These are phyloP conservation scores for Globisporangium ultimum DNA, from an alignment of 352 stramenopile species.

Conservation along the genomic window DNA sequence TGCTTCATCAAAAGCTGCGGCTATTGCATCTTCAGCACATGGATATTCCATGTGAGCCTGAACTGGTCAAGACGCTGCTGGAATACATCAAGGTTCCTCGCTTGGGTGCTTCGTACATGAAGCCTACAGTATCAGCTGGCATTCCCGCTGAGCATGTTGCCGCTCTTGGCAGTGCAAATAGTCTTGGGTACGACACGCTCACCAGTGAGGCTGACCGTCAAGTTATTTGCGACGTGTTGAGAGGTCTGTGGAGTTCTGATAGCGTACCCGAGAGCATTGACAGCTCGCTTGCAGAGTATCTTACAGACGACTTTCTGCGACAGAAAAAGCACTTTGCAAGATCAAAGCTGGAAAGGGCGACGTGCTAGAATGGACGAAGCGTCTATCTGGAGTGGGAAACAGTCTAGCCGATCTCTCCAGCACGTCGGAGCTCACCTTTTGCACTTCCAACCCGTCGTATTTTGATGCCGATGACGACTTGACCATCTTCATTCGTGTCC, in stretches of 20 bases:
- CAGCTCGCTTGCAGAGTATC: constrained; percentile 10
- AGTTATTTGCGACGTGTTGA: neutral
- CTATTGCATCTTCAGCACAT: constrained; percentile 16
- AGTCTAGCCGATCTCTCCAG: constrained; percentile 17
- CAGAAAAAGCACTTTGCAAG: constrained; percentile 23
- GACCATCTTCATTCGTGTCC: constrained; percentile 31
- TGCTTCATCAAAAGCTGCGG: constrained; percentile 22
- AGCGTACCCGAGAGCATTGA: constrained; percentile 12
- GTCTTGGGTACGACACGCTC: neutral
- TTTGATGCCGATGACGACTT: constrained; percentile 41
- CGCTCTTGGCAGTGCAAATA: neutral
- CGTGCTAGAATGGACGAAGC: constrained; percentile 27
- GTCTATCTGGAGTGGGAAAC: constrained; percentile 19
- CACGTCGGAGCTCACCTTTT: constrained; percentile 40
- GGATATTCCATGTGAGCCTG: constrained; percentile 1
- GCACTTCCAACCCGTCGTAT: constrained; percentile 38
- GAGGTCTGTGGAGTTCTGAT: neutral
- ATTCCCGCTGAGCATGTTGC: neutral
- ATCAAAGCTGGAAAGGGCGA: constrained; percentile 21
- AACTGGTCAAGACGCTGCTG: constrained; percentile 19
- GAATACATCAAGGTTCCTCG: constrained; percentile 22
- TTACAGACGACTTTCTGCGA: constrained; percentile 19
- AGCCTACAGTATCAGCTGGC: neutral
- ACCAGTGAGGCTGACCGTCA: neutral
- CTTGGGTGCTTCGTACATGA: neutral